Conservation (phyloP, 257 asterid species). For the Nicotiana attenuata region DNA sequence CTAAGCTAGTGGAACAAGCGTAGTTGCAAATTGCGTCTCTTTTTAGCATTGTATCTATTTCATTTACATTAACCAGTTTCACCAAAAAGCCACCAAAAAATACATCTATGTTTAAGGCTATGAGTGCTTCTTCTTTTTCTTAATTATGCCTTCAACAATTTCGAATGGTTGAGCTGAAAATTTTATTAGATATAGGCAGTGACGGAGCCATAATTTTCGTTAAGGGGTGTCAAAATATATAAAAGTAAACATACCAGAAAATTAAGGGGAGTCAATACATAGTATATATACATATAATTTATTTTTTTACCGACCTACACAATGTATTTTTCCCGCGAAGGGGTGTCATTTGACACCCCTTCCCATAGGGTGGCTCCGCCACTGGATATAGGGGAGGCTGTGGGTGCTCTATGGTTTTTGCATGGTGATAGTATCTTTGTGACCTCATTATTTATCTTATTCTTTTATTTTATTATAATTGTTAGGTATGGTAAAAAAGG, state of each 20-base stretch:
- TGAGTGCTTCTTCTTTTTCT: neutral
- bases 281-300: no score
- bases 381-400: neutral
- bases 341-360: no score
- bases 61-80: neutral
- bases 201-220: no score
- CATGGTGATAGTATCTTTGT: neutral
- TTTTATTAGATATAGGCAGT: neutral
- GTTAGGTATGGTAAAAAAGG: slow-evolving; percentile 80
- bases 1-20: neutral
- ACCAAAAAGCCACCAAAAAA: neutral
- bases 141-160: neutral
- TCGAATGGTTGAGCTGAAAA: neutral
- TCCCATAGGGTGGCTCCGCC: no score
- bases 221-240: no score
- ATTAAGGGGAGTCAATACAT: no score
- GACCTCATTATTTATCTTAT: neutral
- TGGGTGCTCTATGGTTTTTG: neutral
- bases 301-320: no score
- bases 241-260: no score
- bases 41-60: neutral
- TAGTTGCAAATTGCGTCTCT: neutral
- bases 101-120: neutral
- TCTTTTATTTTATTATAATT: slow-evolving; percentile 15
- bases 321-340: no score